Base-by-base conservation (phyloP, 768 basidiomycete genomes). In the Suillus tomentosus region DNA sequence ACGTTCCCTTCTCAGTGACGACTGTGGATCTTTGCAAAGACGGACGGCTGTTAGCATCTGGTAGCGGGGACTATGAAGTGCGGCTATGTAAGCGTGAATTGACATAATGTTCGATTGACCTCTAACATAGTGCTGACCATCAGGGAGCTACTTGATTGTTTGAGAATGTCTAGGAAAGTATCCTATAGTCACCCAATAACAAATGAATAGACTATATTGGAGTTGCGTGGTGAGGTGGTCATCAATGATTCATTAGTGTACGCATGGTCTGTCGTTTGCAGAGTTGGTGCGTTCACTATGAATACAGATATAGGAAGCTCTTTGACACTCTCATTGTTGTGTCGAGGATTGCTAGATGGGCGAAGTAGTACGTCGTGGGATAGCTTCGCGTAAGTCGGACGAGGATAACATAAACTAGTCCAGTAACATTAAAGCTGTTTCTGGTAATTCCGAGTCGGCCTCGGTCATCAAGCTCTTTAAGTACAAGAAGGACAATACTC, bases 21-120 rank as follows among this genome's bases (percentile, higher is more conserved):
- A 58, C 57, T 31, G 57, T 91, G 71, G 88, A 90, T 67, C 79
- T 91, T 63, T 85, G 85, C 63, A 84, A 85, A 7, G 80, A 80
- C 31, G 87, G 86, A 22, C 84, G 83, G 47, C 75, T 86, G 62
- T 76, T 91, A 53, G 90, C 90, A 14, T 88, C 87, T 5, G 89
- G 89, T 31, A 86, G 84, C 68, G 90, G 89, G 6, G 89, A 91
- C 73, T 88, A 85, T 80, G 82, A 85, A 71, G 89, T 89, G 50
- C 79, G 87, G 75, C 85, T 90, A 79, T 90, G 88, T 85, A 64
- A 66, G 83, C 80, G 56, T 62, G 48, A 43, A 42, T 27, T 11
- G 1, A 0, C 2, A 31, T 58, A 17, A 1, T 2, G 24, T 58
- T 42, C 14, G 27, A 58, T 58, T 5, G 11, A 42, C 10, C 24